Conservation (phyloP, 2,329 filamentous ascomycete species). For the Cercospora sp. region DNA sequence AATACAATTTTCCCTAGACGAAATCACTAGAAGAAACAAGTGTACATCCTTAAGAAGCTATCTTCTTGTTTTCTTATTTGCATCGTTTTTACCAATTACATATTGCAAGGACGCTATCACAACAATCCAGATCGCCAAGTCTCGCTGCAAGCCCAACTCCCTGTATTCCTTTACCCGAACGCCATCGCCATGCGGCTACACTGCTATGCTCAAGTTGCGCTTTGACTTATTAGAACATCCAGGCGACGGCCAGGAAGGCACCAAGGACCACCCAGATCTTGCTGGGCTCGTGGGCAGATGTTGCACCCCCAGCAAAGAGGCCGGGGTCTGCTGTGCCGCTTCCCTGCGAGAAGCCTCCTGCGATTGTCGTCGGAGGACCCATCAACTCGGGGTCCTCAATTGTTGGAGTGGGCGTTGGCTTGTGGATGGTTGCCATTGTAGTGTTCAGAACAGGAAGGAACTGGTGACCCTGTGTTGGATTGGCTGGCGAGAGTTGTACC, state of each 20-base stretch:
- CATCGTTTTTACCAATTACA: background rate
- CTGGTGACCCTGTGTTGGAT: background rate
- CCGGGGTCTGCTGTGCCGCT: conserved; percentile 7
- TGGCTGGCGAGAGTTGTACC: background rate
- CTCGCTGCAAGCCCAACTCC: background rate
- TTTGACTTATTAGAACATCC: background rate
- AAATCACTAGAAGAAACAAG: too few species aligned
- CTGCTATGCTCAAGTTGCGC: background rate
- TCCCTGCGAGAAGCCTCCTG: conserved; percentile 4
- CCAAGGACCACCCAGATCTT: conserved; percentile 1
- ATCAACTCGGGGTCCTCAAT: background rate
- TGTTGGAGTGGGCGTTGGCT: background rate
- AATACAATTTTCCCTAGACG: background rate
- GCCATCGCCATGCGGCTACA: background rate
- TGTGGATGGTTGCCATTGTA: conserved; percentile 2
- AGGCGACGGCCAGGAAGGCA: background rate
- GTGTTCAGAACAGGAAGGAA: background rate
- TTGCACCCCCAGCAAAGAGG: background rate
- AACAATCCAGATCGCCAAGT: background rate
- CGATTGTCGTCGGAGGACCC: background rate
- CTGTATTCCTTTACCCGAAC: background rate
- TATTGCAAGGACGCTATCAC: background rate
- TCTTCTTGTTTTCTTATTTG: background rate
- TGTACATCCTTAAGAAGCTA: background rate
- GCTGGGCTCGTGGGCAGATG: background rate